phyloP scores from a whole-genome alignment of 352 stramenopile species.

The Globisporangium sylvaticum region DNA sequence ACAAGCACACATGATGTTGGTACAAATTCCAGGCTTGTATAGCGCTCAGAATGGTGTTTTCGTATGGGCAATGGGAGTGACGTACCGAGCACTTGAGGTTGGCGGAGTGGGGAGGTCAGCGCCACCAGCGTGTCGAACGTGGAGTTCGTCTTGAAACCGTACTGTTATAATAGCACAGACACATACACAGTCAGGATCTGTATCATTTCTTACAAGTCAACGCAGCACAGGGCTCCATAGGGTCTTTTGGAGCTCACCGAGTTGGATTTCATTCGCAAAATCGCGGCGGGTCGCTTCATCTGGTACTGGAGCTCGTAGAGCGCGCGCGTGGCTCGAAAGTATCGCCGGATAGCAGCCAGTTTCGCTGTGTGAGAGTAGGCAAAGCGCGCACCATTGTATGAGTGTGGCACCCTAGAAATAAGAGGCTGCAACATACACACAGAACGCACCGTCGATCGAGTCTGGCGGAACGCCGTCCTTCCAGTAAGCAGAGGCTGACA shows the following conservation, averaged over 20 bases:
- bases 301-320: slow-evolving; percentile 77
- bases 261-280: slow-evolving; percentile 72
- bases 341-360: slow-evolving; percentile 46
- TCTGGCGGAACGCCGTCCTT: slow-evolving; percentile 10
- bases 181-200: slow-evolving; percentile 1
- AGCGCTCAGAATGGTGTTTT: neutral
- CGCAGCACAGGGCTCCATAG: neutral
- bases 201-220: neutral
- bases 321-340: slow-evolving; percentile 51
- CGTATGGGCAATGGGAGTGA: neutral
- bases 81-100: slow-evolving; percentile 65
- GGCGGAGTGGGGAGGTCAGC: slow-evolving; percentile 61
- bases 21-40: neutral
- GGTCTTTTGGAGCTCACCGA: slow-evolving; percentile 22
- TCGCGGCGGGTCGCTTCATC: slow-evolving; percentile 64
- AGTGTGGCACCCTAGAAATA: neutral
- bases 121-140: slow-evolving; percentile 68
- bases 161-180: slow-evolving; percentile 28
- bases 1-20: neutral
- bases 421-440: neutral
- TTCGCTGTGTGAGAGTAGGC: slow-evolving; percentile 33
- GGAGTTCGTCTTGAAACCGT: slow-evolving; percentile 56
- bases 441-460: slow-evolving; percentile 9
- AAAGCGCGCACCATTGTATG: neutral
- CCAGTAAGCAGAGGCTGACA: slow-evolving; percentile 15